Percentiles rank a stretch among this genome's conserved stretches.
These are phyloP conservation scores for Gnaphalium uliginosum DNA, from an alignment of 129 eudicot species.

Conservation along the genomic window DNA sequence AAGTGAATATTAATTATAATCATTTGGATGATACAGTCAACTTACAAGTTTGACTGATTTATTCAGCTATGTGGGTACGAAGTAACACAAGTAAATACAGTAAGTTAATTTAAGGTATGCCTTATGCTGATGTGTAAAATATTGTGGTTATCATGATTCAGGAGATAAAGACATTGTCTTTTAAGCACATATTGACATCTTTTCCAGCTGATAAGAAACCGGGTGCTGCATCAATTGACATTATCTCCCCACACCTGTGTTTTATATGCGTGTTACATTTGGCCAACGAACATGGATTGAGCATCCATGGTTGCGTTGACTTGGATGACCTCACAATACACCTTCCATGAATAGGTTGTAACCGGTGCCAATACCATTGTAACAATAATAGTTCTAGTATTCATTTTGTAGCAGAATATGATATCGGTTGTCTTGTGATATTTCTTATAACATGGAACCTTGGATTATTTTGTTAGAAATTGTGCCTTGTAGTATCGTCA, in stretches of 20 bases:
- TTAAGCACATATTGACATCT: slow-evolving; percentile 38
- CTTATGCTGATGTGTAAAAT: background rate
- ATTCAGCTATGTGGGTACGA: no score
- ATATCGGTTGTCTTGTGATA: background rate
- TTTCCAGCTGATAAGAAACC: slow-evolving; percentile 43
- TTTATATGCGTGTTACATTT: slow-evolving; percentile 58
- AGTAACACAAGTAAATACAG: background rate
- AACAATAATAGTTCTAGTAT: slow-evolving; percentile 11
- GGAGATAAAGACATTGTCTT: slow-evolving; percentile 43
- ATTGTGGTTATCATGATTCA: background rate
- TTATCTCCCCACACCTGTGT: slow-evolving; percentile 57
- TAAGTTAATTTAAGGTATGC: background rate
- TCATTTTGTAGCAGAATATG: background rate
- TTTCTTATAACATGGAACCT: background rate
- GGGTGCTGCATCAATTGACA: slow-evolving; percentile 38
- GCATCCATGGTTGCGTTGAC: slow-evolving; percentile 35
- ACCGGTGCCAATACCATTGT: background rate
- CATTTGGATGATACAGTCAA: no score
- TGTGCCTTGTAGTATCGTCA: no score
- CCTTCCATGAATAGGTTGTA: slow-evolving; percentile 24
- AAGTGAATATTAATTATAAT: no score
- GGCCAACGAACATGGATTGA: slow-evolving; percentile 55
- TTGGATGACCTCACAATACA: slow-evolving; percentile 51
- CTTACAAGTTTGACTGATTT: no score
- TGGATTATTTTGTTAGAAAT: background rate